phyloP scores from a whole-genome alignment of 108 stramenopile genomes.

The Halocafeteria seosinensis region DNA sequence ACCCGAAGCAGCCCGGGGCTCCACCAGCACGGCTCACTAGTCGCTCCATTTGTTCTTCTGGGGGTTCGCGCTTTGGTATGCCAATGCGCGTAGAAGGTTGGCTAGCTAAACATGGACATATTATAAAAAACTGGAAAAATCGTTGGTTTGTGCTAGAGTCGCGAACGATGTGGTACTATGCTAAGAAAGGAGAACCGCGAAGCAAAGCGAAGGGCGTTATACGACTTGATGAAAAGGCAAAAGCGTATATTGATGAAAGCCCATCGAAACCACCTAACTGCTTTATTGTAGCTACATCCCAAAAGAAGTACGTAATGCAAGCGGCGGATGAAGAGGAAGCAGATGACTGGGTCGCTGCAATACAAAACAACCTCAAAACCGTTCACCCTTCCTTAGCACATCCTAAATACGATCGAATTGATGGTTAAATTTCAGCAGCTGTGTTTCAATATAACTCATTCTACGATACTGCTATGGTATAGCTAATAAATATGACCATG shows the following conservation, averaged over 20 bases:
- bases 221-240: not conserved
- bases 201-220: not conserved
- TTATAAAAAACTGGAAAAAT: not conserved
- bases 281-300: not conserved
- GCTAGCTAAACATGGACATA: not conserved
- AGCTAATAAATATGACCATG: too few relatives aligned
- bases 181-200: not conserved
- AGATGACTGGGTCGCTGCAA: not conserved
- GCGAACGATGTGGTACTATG: not conserved
- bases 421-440: too few relatives aligned
- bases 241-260: not conserved
- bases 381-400: too few relatives aligned
- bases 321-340: not conserved
- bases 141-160: conserved; percentile 9
- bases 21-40: too few relatives aligned
- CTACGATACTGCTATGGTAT: too few relatives aligned
- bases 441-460: too few relatives aligned
- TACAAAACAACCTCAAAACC: not conserved
- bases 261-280: not conserved
- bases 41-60: too few relatives aligned
- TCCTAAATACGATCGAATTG: too few relatives aligned
- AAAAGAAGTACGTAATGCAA: not conserved
- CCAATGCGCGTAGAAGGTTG: conserved; percentile 8
- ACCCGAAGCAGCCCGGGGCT: too few relatives aligned
- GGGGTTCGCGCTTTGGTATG: too few relatives aligned